Conservation (phyloP, 2,329 filamentous ascomycete species). For the Hymenoscyphus linearis region DNA sequence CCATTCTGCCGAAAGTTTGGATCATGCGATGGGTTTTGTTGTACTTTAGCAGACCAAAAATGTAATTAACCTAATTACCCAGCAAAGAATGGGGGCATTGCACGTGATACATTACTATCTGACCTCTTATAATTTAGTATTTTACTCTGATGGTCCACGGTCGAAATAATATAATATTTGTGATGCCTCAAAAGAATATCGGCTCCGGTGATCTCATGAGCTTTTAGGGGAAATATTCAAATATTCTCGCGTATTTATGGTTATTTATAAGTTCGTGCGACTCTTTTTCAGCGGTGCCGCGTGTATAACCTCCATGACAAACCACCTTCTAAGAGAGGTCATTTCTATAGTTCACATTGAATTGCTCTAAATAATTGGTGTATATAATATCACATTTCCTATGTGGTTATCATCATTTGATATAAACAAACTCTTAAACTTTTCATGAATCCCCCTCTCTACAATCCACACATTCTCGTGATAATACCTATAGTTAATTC, state of each 20-base stretch:
- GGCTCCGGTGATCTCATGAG: too few species aligned
- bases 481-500: slow-evolving; percentile 36
- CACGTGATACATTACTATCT: too few species aligned
- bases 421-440: background rate
- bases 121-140: too few species aligned
- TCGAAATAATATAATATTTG: too few species aligned
- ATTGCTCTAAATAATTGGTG: background rate
- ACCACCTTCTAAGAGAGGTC: background rate
- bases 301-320: background rate
- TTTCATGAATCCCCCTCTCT: background rate
- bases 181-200: too few species aligned
- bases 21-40: background rate
- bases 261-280: background rate
- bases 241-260: too few species aligned
- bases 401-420: background rate
- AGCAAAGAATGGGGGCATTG: too few species aligned
- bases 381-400: background rate
- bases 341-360: too few species aligned
- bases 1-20: background rate
- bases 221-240: too few species aligned
- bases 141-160: too few species aligned
- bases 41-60: background rate
- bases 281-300: background rate
- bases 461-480: slow-evolving; percentile 40
- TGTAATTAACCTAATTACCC: background rate